These are phyloP conservation scores for Pseudogymnoascus pannorum DNA, from an alignment of 2,329 filamentous ascomycete species.

Conservation along the genomic window DNA sequence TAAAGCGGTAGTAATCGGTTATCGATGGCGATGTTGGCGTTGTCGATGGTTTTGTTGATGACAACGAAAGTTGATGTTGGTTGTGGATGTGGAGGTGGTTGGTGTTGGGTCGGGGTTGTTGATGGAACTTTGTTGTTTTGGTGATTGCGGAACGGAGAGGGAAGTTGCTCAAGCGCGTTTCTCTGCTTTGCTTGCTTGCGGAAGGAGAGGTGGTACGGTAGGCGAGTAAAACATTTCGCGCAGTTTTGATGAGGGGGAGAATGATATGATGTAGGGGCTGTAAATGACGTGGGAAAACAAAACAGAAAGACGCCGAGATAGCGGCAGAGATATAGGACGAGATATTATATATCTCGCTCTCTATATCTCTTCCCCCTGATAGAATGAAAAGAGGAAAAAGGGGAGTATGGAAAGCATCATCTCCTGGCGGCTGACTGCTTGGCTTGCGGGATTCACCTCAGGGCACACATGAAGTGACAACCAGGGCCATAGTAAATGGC, in stretches of 20 bases:
- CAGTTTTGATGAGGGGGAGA: neutral
- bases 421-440: neutral
- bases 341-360: neutral
- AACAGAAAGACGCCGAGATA: neutral
- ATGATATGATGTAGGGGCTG: neutral
- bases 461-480: neutral
- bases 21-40: slow-evolving; percentile 15
- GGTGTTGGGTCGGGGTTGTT: slow-evolving; percentile 5
- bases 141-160: slow-evolving; percentile 1
- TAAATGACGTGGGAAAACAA: neutral
- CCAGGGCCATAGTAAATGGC: neutral
- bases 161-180: slow-evolving; percentile 9
- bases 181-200: neutral
- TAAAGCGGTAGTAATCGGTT: slow-evolving; percentile 10
- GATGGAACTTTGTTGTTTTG: slow-evolving; percentile 8
- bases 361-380: neutral
- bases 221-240: neutral
- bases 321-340: neutral
- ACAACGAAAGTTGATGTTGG: slow-evolving; percentile 17
- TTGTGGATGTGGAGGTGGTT: slow-evolving; percentile 14
- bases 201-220: neutral
- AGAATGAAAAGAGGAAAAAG: neutral
- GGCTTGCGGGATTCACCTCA: neutral
- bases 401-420: neutral
- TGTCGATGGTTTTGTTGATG: slow-evolving; percentile 12